These are phyloP conservation scores for Fusarium poae DNA, from an alignment of 2,329 filamentous ascomycete species.

Conservation along the genomic window DNA sequence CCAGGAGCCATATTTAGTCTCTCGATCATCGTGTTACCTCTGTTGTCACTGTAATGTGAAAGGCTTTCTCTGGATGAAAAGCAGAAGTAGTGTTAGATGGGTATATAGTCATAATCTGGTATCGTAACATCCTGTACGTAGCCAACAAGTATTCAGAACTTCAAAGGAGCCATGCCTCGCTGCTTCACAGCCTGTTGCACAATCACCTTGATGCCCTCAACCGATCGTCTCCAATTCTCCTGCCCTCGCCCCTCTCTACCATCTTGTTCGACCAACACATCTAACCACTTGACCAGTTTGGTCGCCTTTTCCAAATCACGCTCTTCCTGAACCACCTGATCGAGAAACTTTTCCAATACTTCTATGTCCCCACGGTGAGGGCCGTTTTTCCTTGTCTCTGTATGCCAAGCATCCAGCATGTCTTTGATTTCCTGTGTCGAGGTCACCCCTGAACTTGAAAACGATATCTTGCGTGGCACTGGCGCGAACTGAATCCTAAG, in stretches of 20 bases:
- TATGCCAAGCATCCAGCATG: conserved; percentile 82
- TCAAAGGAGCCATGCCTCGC: conserved; percentile 69
- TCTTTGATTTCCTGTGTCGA: conserved; percentile 73
- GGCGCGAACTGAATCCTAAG: conserved; percentile 61
- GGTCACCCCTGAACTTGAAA: conserved; percentile 60
- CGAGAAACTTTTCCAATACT: conserved; percentile 79
- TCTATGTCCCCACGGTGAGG: conserved; percentile 84
- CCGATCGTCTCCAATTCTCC: conserved; percentile 61
- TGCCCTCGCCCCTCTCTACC: conserved; percentile 55
- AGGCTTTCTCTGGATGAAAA: too few relatives aligned
- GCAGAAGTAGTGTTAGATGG: conserved; percentile 2
- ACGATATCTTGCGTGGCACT: conserved; percentile 61
- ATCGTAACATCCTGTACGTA: neutral
- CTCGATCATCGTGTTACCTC: neutral
- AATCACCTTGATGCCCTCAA: conserved; percentile 60
- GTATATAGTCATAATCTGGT: conserved; percentile 31
- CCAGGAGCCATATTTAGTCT: conserved; percentile 11
- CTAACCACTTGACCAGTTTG: conserved; percentile 76
- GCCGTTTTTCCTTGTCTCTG: conserved; percentile 76
- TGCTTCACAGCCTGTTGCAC: conserved; percentile 68
- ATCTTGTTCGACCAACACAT: conserved; percentile 66
- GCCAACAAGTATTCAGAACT: conserved; percentile 54
- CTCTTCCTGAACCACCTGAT: conserved; percentile 79
- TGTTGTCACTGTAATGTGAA: neutral
- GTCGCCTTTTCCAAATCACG: conserved; percentile 81